A percentile compares a stretch with the other conserved stretches of the same genome.
phyloP scores from a whole-genome alignment of 2,329 filamentous ascomycete species.

The Sarocladium kiliense region DNA sequence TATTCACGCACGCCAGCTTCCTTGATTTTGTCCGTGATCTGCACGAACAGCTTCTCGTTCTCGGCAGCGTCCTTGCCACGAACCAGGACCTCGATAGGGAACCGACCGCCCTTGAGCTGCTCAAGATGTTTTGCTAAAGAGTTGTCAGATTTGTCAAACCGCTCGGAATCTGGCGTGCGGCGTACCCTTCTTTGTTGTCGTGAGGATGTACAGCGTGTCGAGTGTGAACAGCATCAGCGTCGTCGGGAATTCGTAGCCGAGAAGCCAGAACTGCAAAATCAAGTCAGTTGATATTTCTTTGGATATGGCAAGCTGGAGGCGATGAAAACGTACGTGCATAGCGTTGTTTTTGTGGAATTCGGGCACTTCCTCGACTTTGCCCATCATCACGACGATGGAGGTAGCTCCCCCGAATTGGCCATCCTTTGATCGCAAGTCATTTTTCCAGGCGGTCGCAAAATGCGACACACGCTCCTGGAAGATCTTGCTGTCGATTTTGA shows the following conservation, averaged over 20 bases:
- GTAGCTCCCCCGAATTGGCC: conserved; percentile 78
- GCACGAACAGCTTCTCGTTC: conserved; percentile 85
- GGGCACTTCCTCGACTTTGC: conserved; percentile 85
- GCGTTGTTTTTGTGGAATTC: conserved; percentile 95
- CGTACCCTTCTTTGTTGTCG: conserved; percentile 92
- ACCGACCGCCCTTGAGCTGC: conserved; percentile 84
- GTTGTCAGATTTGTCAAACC: conserved; percentile 24
- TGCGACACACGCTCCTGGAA: conserved; percentile 92
- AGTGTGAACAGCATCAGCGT: conserved; percentile 89
- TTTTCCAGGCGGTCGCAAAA: conserved; percentile 90
- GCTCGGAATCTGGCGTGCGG: not conserved
- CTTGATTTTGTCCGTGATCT: conserved; percentile 83
- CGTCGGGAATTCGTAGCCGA: conserved; percentile 97
- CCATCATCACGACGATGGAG: conserved; percentile 86
- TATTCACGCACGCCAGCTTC: conserved; percentile 70
- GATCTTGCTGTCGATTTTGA: conserved; percentile 88
- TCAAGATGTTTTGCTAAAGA: conserved; percentile 81
- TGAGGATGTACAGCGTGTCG: conserved; percentile 86
- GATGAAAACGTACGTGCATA: conserved; percentile 66
- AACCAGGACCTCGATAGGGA: conserved; percentile 86
- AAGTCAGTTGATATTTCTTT: conserved; percentile 11
- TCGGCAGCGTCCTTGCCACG: conserved; percentile 86
- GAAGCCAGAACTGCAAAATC: conserved; percentile 80
- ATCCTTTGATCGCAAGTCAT: conserved; percentile 85
- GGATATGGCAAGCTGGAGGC: not conserved